Evolutionary conservation across 164 flowering plant genomes (phyloP).

Genomic region (Annona cherimola): DNA sequence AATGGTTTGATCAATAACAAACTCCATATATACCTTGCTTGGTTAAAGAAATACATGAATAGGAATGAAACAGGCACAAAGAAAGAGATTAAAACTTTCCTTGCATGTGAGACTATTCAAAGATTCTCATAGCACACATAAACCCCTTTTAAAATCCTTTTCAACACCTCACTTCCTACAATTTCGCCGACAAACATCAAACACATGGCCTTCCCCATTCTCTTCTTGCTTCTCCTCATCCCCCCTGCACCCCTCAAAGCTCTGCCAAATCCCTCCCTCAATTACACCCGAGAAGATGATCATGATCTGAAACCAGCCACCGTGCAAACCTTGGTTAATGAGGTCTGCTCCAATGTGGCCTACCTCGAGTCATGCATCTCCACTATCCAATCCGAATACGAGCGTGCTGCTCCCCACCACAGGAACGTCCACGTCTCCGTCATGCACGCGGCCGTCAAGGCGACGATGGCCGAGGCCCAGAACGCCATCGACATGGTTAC

Average conservation of each 20-base stretch:
- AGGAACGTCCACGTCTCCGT: conserved; percentile 27
- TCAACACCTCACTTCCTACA: not conserved
- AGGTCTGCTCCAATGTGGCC: conserved; percentile 37
- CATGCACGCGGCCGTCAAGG: conserved; percentile 49
- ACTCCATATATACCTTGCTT: not conserved
- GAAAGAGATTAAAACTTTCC: not conserved
- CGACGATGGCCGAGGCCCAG: conserved; percentile 47
- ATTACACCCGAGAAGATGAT: conserved; percentile 9
- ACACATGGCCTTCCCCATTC: conserved; percentile 18
- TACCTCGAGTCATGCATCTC: conserved; percentile 24
- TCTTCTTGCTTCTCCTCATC: conserved; percentile 18
- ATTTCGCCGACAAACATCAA: not conserved
- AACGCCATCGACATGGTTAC: conserved; percentile 39
- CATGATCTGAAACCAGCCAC: not conserved
- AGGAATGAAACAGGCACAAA: not conserved
- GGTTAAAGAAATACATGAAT: not conserved
- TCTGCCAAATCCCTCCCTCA: conserved; percentile 15
- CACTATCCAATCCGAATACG: conserved; percentile 6
- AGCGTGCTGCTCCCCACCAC: not conserved
- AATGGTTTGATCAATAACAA: not conserved
- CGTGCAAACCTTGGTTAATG: conserved; percentile 30
- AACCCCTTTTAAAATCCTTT: not conserved
- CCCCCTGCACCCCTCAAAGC: conserved; percentile 21
- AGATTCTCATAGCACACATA: not conserved
- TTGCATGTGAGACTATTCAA: not conserved